Percentiles rank a stretch among this genome's conserved stretches.
phyloP scores from a whole-genome alignment of 2,329 filamentous ascomycete species.

The Talaromyces albobiverticillius region DNA sequence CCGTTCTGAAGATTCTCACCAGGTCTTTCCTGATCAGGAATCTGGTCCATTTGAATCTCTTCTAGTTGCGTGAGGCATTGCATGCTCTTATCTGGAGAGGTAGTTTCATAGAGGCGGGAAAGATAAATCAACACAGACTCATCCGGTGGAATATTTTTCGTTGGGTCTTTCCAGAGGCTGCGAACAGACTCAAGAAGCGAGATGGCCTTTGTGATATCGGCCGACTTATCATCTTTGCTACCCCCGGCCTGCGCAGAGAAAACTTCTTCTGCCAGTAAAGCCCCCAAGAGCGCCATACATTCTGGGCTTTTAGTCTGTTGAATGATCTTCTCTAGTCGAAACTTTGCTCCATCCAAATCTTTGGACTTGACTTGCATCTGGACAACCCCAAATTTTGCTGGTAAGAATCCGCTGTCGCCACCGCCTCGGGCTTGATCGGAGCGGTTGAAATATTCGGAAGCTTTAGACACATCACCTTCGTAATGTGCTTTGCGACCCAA shows the following conservation, averaged over 20 bases:
- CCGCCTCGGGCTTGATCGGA: slow-evolving; percentile 91
- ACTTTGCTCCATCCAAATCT: slow-evolving; percentile 87
- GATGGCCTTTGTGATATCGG: slow-evolving; percentile 83
- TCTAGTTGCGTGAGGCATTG: slow-evolving; percentile 91
- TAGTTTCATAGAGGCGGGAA: slow-evolving; percentile 82
- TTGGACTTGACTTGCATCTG: slow-evolving; percentile 82
- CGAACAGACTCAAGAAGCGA: slow-evolving; percentile 80
- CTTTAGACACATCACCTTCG: slow-evolving; percentile 68
- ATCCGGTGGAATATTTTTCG: slow-evolving; percentile 77
- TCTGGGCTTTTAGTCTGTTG: slow-evolving; percentile 80
- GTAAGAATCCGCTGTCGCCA: slow-evolving; percentile 83
- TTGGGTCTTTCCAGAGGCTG: slow-evolving; percentile 86
- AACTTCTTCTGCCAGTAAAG: slow-evolving; percentile 90
- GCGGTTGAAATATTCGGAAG: slow-evolving; percentile 81
- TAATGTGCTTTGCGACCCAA: slow-evolving; percentile 90
- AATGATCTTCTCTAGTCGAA: slow-evolving; percentile 89
- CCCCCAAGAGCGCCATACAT: slow-evolving; percentile 87
- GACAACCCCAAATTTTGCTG: slow-evolving; percentile 90
- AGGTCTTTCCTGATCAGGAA: slow-evolving; percentile 67
- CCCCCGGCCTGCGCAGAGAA: slow-evolving; percentile 72
- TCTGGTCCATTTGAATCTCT: slow-evolving; percentile 77
- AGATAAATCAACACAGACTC: slow-evolving; percentile 87
- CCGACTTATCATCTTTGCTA: slow-evolving; percentile 86
- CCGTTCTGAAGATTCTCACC: slow-evolving; percentile 59
- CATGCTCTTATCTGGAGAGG: slow-evolving; percentile 83